Evolutionary conservation across 2,329 filamentous ascomycete genomes (phyloP), one percentile per base, ranked within the genome.

Genomic region (Incumbomyces lentus): DNA sequence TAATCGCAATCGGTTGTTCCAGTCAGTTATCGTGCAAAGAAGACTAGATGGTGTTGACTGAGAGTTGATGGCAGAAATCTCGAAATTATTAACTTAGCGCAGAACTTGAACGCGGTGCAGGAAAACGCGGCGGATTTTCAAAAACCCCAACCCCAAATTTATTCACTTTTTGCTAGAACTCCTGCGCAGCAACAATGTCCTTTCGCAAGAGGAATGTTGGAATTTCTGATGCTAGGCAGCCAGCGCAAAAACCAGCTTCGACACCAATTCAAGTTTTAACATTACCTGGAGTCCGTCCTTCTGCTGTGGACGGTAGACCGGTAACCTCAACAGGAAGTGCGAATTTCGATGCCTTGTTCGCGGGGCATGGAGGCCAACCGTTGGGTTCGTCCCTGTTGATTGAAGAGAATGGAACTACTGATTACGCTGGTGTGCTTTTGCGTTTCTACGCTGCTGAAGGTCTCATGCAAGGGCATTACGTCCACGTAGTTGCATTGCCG

Each of bases 361-460:
- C 87, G 34, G 88, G 90, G 0, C 90, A 96, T 67, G 78, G 82
- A 3, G 92, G 92, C 0, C 71, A 96, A 3, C 79, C 86, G 0
- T 72, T 96, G 6, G 92, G 92, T 0, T 86, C 79, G 14, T 85
- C 81, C 0, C 61, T 96, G 1, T 67, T 98, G 4, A 70, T 95
- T 29, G 86, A 90, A 60, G 92, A 98, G 59, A 83, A 81, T 48
- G 90, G 90, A 0, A 95, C 90, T 1, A 98, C 92, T 0, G 92
- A 98, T 63, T 98, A 94, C 68, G 81, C 86, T 0, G 86, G 89
- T 2, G 78, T 86, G 19, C 68, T 96, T 48, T 67, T 95, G 37
- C 78, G 85, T 46, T 95, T 92, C 63, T 98, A 87, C 66, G 90
- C 88, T 1, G 89, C 90, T 0, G 89, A 98, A 66, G 92, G 92